These are phyloP conservation scores for Tolypocladium tundrense DNA, from an alignment of 2,329 filamentous ascomycete species.

Conservation along the genomic window DNA sequence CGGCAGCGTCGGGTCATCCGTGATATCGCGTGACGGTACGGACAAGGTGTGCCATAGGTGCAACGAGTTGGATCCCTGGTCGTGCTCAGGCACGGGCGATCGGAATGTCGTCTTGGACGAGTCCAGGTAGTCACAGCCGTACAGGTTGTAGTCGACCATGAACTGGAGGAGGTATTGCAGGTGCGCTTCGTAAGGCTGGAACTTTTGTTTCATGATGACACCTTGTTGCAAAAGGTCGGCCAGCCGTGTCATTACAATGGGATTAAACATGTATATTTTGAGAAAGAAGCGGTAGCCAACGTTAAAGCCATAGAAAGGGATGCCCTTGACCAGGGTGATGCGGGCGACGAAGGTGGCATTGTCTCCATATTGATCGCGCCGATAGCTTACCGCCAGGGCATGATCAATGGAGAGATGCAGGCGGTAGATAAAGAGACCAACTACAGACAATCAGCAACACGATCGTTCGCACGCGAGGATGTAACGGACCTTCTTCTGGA, in stretches of 20 bases:
- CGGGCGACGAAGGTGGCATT: slow-evolving; percentile 70
- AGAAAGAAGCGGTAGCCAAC: slow-evolving; percentile 86
- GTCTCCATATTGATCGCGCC: slow-evolving; percentile 60
- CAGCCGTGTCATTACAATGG: slow-evolving; percentile 74
- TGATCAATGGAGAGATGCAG: slow-evolving; percentile 85
- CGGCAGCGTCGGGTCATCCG: slow-evolving; percentile 53
- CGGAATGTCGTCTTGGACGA: slow-evolving; percentile 63
- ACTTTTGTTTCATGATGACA: slow-evolving; percentile 67
- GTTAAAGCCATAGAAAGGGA: slow-evolving; percentile 93
- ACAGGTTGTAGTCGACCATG: slow-evolving; percentile 97
- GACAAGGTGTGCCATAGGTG: slow-evolving; percentile 76
- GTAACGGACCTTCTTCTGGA: slow-evolving; percentile 52
- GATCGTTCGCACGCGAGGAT: no score
- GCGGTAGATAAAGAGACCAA: slow-evolving; percentile 63
- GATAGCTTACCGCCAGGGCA: slow-evolving; percentile 77
- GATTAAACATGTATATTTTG: slow-evolving; percentile 92
- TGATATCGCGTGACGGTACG: slow-evolving; percentile 39
- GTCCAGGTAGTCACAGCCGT: slow-evolving; percentile 82
- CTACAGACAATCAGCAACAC: slow-evolving; percentile 29
- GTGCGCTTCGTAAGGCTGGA: slow-evolving; percentile 93
- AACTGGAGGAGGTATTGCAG: slow-evolving; percentile 88
- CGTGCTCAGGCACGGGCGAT: slow-evolving; percentile 59
- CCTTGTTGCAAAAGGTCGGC: slow-evolving; percentile 83
- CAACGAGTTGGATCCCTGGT: slow-evolving; percentile 45
- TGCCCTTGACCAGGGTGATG: slow-evolving; percentile 82